Evolutionary conservation across 1,139 yeast genomes (phyloP).

Genomic region (Sugiyamaella japonica): DNA sequence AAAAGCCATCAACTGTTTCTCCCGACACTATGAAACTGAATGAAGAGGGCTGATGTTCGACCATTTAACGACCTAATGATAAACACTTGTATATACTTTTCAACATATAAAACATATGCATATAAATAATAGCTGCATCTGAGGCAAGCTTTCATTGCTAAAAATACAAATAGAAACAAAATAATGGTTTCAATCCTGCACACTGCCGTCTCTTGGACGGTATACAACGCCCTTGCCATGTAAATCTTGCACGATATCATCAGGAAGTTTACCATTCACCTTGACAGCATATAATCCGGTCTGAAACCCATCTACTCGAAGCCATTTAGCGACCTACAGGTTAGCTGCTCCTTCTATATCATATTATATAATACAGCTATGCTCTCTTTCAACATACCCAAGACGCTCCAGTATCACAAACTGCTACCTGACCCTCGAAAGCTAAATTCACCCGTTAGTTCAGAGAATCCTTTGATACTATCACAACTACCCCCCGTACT

Average conservation of each 20-base stretch:
- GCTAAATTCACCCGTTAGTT: slow-evolving; percentile 39
- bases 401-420: slow-evolving; percentile 79
- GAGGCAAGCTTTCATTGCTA: background rate
- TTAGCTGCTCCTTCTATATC: too few species aligned
- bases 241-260: slow-evolving; percentile 73
- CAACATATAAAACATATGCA: slow-evolving; percentile 5
- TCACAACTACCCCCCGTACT: slow-evolving; percentile 23
- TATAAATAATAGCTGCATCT: slow-evolving; percentile 11
- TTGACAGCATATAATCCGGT: slow-evolving; percentile 92
- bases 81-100: slow-evolving; percentile 4
- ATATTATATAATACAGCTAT: background rate
- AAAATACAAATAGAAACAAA: slow-evolving; percentile 8
- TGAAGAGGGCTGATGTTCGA: background rate
- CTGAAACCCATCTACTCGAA: slow-evolving; percentile 83
- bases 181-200: slow-evolving; percentile 55
- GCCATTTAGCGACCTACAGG: slow-evolving; percentile 72
- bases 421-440: slow-evolving; percentile 92
- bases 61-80: background rate
- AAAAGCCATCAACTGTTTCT: background rate
- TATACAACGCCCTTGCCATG: slow-evolving; percentile 74
- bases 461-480: background rate
- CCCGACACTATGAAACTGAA: slow-evolving; percentile 1
- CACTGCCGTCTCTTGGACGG: slow-evolving; percentile 96
- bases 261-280: slow-evolving; percentile 88
- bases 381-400: slow-evolving; percentile 57